Conservation (phyloP, 1,284 basidiomycete species). For the Cutaneotrichosporon sp. region DNA sequence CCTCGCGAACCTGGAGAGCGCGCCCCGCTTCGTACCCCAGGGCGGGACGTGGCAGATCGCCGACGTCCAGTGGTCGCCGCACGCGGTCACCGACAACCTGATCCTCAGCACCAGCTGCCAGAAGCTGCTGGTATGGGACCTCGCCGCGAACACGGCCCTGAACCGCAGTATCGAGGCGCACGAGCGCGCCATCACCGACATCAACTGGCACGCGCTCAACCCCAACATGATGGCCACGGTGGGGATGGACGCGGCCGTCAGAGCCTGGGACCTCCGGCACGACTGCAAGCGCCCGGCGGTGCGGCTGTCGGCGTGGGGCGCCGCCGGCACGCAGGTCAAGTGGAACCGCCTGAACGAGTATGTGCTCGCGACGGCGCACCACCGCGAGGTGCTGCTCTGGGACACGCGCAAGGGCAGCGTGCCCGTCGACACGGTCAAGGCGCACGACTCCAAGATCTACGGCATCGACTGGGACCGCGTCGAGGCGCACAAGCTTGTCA, state of each 20-base stretch:
- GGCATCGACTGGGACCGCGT: slow-evolving; percentile 91
- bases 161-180: slow-evolving; percentile 82
- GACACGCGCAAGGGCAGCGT: slow-evolving; percentile 74
- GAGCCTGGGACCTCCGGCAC: slow-evolving; percentile 74
- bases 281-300: slow-evolving; percentile 47
- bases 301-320: slow-evolving; percentile 54
- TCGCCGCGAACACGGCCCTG: slow-evolving; percentile 64
- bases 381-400: slow-evolving; percentile 60
- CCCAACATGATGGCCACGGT: slow-evolving; percentile 63
- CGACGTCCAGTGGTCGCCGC: slow-evolving; percentile 93
- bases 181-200: slow-evolving; percentile 89
- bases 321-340: slow-evolving; percentile 77
- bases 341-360: slow-evolving; percentile 87
- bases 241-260: slow-evolving; percentile 56
- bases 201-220: slow-evolving; percentile 89
- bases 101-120: slow-evolving; percentile 95
- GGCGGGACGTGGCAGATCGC: slow-evolving; percentile 97
- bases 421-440: slow-evolving; percentile 72
- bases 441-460: slow-evolving; percentile 86
- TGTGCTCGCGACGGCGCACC: slow-evolving; percentile 82
- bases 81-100: slow-evolving; percentile 77
- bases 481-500: slow-evolving; percentile 73
- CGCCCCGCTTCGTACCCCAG: slow-evolving; percentile 91
- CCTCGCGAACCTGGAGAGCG: slow-evolving; percentile 78
- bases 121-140: slow-evolving; percentile 96